Evolutionary conservation across 257 asterid species (phyloP).

Genomic region (Solanum medicagineum): DNA sequence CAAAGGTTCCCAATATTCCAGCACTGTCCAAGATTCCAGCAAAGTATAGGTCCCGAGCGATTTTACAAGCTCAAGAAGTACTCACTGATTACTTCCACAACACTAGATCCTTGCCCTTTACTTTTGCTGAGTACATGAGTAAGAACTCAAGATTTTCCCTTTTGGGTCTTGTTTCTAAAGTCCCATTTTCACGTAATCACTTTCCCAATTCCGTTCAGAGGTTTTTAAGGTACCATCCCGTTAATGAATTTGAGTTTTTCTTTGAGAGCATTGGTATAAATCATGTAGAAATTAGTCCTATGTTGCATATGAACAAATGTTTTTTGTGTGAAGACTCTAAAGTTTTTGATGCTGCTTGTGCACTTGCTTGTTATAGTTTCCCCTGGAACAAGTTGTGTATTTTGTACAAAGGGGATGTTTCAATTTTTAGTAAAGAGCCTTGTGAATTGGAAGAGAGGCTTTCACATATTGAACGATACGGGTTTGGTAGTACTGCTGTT

Average conservation of each 20-base stretch:
- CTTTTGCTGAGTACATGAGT: slow-evolving; percentile 46
- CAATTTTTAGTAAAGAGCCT: slow-evolving; percentile 9
- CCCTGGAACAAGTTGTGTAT: slow-evolving; percentile 51
- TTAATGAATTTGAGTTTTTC: slow-evolving; percentile 53
- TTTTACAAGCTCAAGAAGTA: slow-evolving; percentile 34
- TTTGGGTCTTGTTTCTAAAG: slow-evolving; percentile 18
- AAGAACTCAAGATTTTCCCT: slow-evolving; percentile 33
- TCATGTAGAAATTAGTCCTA: not conserved
- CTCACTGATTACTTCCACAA: slow-evolving; percentile 51
- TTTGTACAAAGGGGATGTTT: slow-evolving; percentile 20
- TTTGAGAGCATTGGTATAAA: slow-evolving; percentile 50
- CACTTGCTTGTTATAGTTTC: slow-evolving; percentile 41
- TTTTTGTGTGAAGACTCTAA: slow-evolving; percentile 37
- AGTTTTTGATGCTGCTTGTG: slow-evolving; percentile 33
- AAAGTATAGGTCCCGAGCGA: slow-evolving; percentile 31
- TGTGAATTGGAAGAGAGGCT: slow-evolving; percentile 14
- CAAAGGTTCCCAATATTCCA: not conserved
- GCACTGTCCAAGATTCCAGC: slow-evolving; percentile 38
- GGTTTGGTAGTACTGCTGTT: slow-evolving; percentile 22
- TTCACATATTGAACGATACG: slow-evolving; percentile 18
- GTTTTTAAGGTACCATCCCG: slow-evolving; percentile 57
- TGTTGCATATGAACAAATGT: slow-evolving; percentile 13
- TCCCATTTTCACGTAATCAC: slow-evolving; percentile 20
- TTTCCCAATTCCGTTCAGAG: slow-evolving; percentile 24
- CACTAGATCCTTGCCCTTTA: slow-evolving; percentile 47